Base-by-base conservation (phyloP, 148 eudicot species). In the Euryodendron excelsum region DNA sequence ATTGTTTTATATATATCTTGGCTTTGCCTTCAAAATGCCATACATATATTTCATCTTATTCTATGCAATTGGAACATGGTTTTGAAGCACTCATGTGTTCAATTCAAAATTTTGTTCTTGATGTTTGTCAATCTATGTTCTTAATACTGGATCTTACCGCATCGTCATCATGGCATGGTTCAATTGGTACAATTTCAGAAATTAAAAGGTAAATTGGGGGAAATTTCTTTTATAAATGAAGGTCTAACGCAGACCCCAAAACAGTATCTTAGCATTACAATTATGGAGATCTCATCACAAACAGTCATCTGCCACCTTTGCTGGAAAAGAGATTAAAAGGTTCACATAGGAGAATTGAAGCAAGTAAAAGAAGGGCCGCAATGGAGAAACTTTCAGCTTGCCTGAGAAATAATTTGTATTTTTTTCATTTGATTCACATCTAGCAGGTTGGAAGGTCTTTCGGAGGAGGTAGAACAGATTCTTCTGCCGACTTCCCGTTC, bases 371-470 rank as follows among this genome's bases (percentile, higher is more conserved):
- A 41, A 10, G 3, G 25, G 72, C n/a, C n/a, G 44, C 27, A 64
- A 2, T 28, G 27, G 11, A 27, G 71, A 36, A 55, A 28, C 36
- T 33, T 45, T 72, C 45, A 5, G 55, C 62, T 72, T 14, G 48
- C 21, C 20, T 47, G 45, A 28, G 71, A 58, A 31, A 31, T 60
- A 8, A 9, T 41, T 41, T 4, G 8, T 5, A 41, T 41, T 41
- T 41, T 41, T 41, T 41, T 1, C 9, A 4, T 41, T 20, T 27
- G 31, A 13, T 65, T 73, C 14, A 70, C 5, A 61, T 73, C 71
- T 82, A 88, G 75, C 92, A 89, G 37, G 83, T 60, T n/a, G 92
- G 92, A 64, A 89, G 85, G 73, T 87, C 92, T 34, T 79, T 81
- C 5, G 90, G 92, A 27, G 90, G 92, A 1, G 90, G 88, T 69